A percentile compares a stretch with the other conserved stretches of the same genome.
Conservation (phyloP, 2,329 filamentous ascomycete species). For the Ambrosiella cleistominuta region DNA sequence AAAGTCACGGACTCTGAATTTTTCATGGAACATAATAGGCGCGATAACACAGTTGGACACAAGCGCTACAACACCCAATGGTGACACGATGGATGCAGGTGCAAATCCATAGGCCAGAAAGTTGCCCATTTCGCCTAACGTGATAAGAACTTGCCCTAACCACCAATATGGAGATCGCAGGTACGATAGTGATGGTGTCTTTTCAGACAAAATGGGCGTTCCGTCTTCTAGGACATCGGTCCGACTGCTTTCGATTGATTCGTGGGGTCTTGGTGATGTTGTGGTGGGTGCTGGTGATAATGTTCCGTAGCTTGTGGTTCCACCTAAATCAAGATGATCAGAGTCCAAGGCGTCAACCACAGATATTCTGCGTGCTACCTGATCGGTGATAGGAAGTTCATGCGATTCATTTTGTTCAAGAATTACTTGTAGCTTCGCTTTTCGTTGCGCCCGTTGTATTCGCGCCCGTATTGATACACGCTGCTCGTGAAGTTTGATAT, state of each 20-base stretch:
- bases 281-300: slow-evolving; percentile 2
- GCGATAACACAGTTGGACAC: slow-evolving; percentile 96
- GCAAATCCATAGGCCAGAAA: slow-evolving; percentile 96
- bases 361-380: background rate
- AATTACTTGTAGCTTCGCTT: slow-evolving; percentile 14
- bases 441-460: slow-evolving; percentile 35
- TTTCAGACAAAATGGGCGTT: slow-evolving; percentile 13
- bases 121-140: slow-evolving; percentile 82
- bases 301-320: slow-evolving; percentile 7
- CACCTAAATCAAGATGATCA: background rate
- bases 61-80: slow-evolving; percentile 86
- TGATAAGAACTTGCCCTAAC: slow-evolving; percentile 84
- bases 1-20: slow-evolving; percentile 68
- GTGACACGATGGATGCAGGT: slow-evolving; percentile 91
- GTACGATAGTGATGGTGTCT: slow-evolving; percentile 45
- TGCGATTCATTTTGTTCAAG: slow-evolving; percentile 2
- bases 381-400: background rate
- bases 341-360: background rate
- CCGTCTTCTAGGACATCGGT: slow-evolving; percentile 12
- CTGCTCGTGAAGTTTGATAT: slow-evolving; percentile 64
- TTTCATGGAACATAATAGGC: slow-evolving; percentile 81
- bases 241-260: background rate
- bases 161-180: slow-evolving; percentile 92
- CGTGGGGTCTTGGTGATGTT: background rate
- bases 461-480: slow-evolving; percentile 39